Evolutionary conservation across 441 rosid species (phyloP), one percentile per base, ranked within the genome.

Genomic region (Corymbia citriodora): DNA sequence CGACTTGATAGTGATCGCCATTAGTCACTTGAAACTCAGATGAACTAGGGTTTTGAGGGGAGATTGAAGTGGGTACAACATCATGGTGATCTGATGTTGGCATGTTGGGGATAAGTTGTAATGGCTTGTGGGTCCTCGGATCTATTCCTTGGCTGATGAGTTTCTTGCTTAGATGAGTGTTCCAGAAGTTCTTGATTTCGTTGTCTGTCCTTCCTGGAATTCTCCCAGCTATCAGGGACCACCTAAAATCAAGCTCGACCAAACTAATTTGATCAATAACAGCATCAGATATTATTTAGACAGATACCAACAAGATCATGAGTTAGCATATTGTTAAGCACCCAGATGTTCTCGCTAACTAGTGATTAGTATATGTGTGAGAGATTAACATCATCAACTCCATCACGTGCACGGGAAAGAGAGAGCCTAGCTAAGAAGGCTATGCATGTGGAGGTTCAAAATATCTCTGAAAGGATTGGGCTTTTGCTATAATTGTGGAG

Each of bases 161-260:
- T 88, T 89, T 90, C 91, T 90, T 90, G 85, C 91, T 90, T 17
- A 90, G 91, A 68, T 89, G 90, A 25, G 90, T 89, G 59, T 89
- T 89, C 90, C 90, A 89, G 63, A 54, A 89, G 59, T 89, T 90
- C 88, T 90, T 90, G 81, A 90, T 90, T 86, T 90, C 91, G 61
- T 90, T 90, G 40, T 90, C 91, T 13, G 91, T 90, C 54, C 91
- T 87, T 45, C 91, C 91, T 27, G 91, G 91, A 86, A 90, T 90
- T 54, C 91, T 90, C 53, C 91, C 91, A 13, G 91, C 91, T 63
- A 90, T 90, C 59, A 90, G 87, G 87, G 91, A 63, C 91, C 91
- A 90, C 83, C 91, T 90, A 50, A 27, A 59, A 88, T 50, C 52
- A 70, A 87, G 70, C 10, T 57, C 48, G 36, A 14, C 48, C n/a